Evolutionary conservation across 2,329 filamentous ascomycete genomes (phyloP), one percentile per base, ranked within the genome.

Genomic region (Metarhizium brunneum): DNA sequence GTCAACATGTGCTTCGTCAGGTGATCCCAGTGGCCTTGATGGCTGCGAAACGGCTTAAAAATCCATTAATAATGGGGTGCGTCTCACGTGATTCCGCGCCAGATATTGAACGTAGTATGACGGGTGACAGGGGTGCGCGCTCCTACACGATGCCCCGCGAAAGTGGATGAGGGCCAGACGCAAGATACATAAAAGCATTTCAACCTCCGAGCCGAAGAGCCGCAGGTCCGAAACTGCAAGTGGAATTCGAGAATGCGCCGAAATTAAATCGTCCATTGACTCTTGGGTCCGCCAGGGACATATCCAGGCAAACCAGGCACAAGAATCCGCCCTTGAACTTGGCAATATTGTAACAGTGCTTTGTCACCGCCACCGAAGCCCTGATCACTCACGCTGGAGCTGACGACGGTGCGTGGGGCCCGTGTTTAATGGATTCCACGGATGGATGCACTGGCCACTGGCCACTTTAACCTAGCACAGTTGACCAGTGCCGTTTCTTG

Each of bases 351-450:
- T 11, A 18, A 42, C 42, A 1, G 42, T 45, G 42, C 18, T 45
- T 45, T 7, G 42, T 16, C 38, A 16, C 38, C 8, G 38, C 38
- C 38, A 40, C 38, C 13, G 14, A 40, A 16, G 38, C 38, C 38
- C 38, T n/a, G 38, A 13, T 40, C 38, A 16, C 38, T 16, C 38
- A 40, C 38, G 32, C 32, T 35, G 32, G 25, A 11, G 32, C 32
- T 7, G 32, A 11, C 7, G 32, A 35, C n/a, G 14, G 18, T 29
- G 45, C 8, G 45, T 57, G 58, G 61, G 64, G 59, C 59, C 50
- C 53, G 18, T 57, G 56, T 61, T 67, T 66, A 66, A 66, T 66
- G 61, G 65, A 61, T 65, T 65, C 52, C 52, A 32, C 32, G 36
- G 36, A 36, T 47, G 36, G 36, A 36, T 47, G 25, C 25, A 25